Conservation (phyloP, 768 basidiomycete genomes). For the Tylopilus sp. region DNA sequence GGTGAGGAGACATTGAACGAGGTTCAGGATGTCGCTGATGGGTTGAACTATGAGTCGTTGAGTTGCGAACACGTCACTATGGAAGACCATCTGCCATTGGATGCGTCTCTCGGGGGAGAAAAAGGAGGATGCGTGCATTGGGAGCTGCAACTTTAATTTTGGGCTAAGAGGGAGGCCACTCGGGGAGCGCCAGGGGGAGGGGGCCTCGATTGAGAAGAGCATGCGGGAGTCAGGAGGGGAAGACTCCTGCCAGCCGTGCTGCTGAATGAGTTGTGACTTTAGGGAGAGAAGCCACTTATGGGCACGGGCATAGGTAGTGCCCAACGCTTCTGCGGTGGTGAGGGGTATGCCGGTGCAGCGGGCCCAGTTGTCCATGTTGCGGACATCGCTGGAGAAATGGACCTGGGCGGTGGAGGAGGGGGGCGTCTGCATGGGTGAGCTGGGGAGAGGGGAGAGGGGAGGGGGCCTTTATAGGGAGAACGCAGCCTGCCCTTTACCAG, state of each 20-base stretch:
- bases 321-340: constrained; percentile 79
- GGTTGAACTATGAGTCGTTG: constrained; percentile 65
- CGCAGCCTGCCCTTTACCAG: constrained; percentile 33
- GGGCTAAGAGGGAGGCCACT: constrained; percentile 76
- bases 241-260: constrained; percentile 68
- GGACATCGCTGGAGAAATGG: constrained; percentile 76
- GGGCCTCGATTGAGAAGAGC: constrained; percentile 76
- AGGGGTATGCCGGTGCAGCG: constrained; percentile 74
- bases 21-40: constrained; percentile 64
- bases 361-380: constrained; percentile 83
- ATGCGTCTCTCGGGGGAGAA: constrained; percentile 81
- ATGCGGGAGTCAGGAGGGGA: constrained; percentile 61
- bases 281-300: constrained; percentile 72
- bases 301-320: constrained; percentile 75
- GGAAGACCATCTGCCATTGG: constrained; percentile 91
- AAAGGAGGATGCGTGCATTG: constrained; percentile 77
- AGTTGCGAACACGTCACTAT: constrained; percentile 70
- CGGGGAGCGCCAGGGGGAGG: constrained; percentile 74
- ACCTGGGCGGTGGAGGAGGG: constrained; percentile 51
- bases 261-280: constrained; percentile 58
- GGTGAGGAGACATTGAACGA: constrained; percentile 70
- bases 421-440: constrained; percentile 29
- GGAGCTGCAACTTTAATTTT: constrained; percentile 66
- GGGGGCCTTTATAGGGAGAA: constrained; percentile 27
- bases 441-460: background rate